Evolutionary conservation across 805 yeast species (phyloP), one percentile per base, ranked within the genome.

Genomic region (Saccharomycopsis selenospora): DNA sequence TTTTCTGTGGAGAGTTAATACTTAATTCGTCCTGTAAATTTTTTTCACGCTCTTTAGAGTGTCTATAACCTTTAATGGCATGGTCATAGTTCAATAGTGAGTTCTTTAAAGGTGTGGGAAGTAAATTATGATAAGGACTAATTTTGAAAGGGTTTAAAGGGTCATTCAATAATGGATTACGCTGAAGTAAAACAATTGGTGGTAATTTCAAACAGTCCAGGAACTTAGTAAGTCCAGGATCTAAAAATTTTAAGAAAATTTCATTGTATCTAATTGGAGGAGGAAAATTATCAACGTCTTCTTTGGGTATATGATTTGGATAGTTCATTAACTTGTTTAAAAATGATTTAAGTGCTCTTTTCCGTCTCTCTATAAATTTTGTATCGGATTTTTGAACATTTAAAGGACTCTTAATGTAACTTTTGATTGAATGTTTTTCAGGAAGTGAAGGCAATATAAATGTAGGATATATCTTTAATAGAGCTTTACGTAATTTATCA

Each of bases 371-470:
- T 43, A 80, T 79, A 42, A 66, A 71, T 66, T 60, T 73, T 4
- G 62, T 45, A 53, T 71, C 75, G 2, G 54, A 45, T 42, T 62
- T 68, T 51, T 69, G 68, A 3, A 69, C 75, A 48, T 66, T 67
- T 22, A 71, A 56, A 14, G 75, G 76, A 45, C 66, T 68, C 42
- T 68, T 53, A 41, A 72, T 62, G 53, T 72, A 72, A 51, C 67
- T 69, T 4, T 69, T 61, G n/a, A 85, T 61, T 13, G 85, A 72
- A 62, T 85, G 90, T 62, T 85, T 85, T 68, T 82, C 86, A 0
- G 99, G 99, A n/a, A 93, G 87, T 0, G 97, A 95, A 2, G 99
- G 98, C 1, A 93, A 76, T 3, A 93, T 72, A 4, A 80, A 66
- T 33, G 91, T 79, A 1, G 98, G 97, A 58, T 85, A 89, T 27